Evolutionary conservation across 768 basidiomycete species (phyloP), one percentile per base, ranked within the genome.

Genomic region (Leccinum uliginosum): DNA sequence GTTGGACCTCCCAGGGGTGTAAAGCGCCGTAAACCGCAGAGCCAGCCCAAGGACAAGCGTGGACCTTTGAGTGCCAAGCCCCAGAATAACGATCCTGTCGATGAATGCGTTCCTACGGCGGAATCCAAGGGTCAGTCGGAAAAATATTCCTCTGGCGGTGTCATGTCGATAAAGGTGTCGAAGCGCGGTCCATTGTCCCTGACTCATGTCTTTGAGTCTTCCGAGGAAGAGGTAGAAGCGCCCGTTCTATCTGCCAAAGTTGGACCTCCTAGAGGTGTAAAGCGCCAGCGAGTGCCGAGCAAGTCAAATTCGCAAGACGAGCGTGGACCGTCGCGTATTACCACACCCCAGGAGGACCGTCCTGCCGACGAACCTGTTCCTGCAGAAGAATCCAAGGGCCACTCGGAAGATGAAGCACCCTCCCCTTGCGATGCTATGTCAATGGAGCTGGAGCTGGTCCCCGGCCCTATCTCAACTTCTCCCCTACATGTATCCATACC

Each of bases 1-100:
- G 4, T 68, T 11, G 70, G 70, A 1, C 69, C 70, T 29, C 70
- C 69, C 23, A 66, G 62, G 26, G 65, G 68, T 24, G 43, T 45
- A 27, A 64, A 62, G 27, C 66, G 60, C 34, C 40, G 21, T 17
- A 19, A 43, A 17, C 34, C 1, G 38, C 21, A n/a, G 64, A 6
- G 40, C 2, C 34, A 19, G 4, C 12, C 27, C 1, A 1, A 45
- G 4, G 24, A 27, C 3, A 57, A 55, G 24, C 30, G 45, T 7
- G 29, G 45, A n/a, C 29, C 46, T 23, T 59, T 59, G 8, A 26
- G 40, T 21, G 5, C 30, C 21, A 59, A 57, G 44, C 4, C 34
- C 6, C 51, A 4, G 21, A 40, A 58, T 44, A 34, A 44, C 19
- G 43, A 35, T 10, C 6, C 40, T 23, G 21, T 23, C 3, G 55